A percentile compares a stretch with the other conserved stretches of the same genome.
phyloP scores from a whole-genome alignment of 768 basidiomycete species.

The Collybia sp. region DNA sequence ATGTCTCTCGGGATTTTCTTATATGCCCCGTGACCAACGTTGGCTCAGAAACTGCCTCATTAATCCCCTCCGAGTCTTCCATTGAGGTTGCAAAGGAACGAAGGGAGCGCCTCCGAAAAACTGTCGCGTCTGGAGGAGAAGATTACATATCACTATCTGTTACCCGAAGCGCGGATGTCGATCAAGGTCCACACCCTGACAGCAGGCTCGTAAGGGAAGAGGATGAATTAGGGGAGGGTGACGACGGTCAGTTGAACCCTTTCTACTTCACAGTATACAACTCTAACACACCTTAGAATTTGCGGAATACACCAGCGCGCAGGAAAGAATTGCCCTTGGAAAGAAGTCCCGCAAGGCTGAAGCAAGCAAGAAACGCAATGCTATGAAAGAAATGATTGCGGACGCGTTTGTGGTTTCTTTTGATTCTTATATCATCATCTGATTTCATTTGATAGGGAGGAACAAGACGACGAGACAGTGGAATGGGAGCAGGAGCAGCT shows the following conservation, averaged over 20 bases:
- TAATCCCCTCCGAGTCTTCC: conserved; percentile 67
- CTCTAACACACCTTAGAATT: conserved; percentile 45
- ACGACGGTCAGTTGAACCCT: conserved; percentile 60
- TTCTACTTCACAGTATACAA: not conserved
- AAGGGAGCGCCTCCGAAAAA: conserved; percentile 60
- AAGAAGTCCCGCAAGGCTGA: conserved; percentile 78
- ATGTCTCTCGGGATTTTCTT: conserved; percentile 5
- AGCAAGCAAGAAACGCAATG: conserved; percentile 57
- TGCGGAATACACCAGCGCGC: conserved; percentile 83
- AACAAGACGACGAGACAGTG: conserved; percentile 77
- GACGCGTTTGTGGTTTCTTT: conserved; percentile 56
- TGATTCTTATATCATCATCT: not conserved
- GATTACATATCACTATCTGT: conserved; percentile 82
- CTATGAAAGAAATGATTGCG: conserved; percentile 77
- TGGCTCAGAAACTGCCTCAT: conserved; percentile 22
- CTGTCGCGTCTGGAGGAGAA: conserved; percentile 41
- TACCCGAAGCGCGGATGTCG: conserved; percentile 43
- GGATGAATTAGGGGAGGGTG: conserved; percentile 83
- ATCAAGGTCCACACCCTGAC: conserved; percentile 78
- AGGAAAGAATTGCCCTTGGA: conserved; percentile 81
- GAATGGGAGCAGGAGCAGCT: conserved; percentile 88
- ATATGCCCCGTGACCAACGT: not conserved
- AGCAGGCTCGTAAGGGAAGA: conserved; percentile 82
- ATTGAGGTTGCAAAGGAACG: conserved; percentile 73
- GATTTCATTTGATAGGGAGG: conserved; percentile 42